Base-by-base conservation (phyloP, 1,139 yeast species). In the Nakaseomyces uthaithaninus region DNA sequence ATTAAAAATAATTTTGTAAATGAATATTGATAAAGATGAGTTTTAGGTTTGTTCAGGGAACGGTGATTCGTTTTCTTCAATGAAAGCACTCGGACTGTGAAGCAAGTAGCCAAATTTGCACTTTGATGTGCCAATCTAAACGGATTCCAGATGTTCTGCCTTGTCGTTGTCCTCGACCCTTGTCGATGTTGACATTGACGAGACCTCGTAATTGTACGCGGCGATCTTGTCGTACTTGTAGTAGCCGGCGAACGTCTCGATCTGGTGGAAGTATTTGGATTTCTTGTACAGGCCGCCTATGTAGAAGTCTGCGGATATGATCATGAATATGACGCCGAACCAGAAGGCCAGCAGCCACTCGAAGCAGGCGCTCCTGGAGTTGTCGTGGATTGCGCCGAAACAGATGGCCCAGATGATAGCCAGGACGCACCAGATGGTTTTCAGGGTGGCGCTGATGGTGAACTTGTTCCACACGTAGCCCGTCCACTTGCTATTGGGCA, bases 341-440 rank as follows among this genome's bases (percentile, higher is more conserved):
- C 84, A 80, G 63, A 79, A 87, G 7, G 87, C 78, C 38, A 86
- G 63, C 5, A 75, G 57, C 96, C 96, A 87, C 60, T 87, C 97
- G 59, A 81, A 77, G 8, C 65, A 64, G 3, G 75, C 85, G 12
- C 69, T 63, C 12, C 68, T 62, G 33, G 68, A 62, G 7, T 64
- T 45, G 30, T 65, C 71, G 2, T 69, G 65, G 43, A 67, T 64
- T 2, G 62, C 71, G 11, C 78, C 89, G 53, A 85, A 87, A 30
- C 74, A 69, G 19, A 80, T 62, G 3, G 91, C 94, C 55, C 84
- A 70, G 0, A 66, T 74, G 20, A 80, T 65, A 1, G 94, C 94
- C n/a, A 71, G 59, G 3, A 67, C 45, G 37, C 83, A 64, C 94
- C 95, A 87, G 10, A 72, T 33, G 5, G 68, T 47, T 57, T 85